Percentiles rank a stretch among this genome's conserved stretches.
Conservation (phyloP, 352 stramenopile genomes). For the Phytopythium ostracodes region DNA sequence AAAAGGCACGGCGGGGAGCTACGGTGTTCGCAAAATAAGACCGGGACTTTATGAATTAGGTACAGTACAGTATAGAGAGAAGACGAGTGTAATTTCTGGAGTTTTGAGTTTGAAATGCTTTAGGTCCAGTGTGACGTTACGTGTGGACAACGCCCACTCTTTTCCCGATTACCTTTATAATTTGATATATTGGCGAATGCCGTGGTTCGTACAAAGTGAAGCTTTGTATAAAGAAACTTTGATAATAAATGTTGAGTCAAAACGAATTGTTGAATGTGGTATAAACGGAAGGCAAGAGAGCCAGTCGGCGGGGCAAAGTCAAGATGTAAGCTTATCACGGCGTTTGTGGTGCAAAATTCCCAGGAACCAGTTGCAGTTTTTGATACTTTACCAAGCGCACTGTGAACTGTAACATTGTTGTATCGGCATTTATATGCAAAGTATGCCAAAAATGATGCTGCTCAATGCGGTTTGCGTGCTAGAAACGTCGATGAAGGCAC, state of each 20-base stretch:
- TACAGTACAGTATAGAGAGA: no score
- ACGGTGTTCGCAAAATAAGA: background rate
- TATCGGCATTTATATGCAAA: no score
- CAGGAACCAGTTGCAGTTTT: conserved; percentile 1
- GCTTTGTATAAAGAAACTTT: background rate
- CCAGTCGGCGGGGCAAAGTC: background rate
- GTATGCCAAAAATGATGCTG: no score
- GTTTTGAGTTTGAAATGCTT: background rate
- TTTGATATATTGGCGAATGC: background rate
- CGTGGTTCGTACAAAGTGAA: no score
- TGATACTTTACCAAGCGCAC: background rate
- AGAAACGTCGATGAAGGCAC: no score
- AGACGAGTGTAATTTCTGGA: background rate
- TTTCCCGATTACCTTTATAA: background rate
- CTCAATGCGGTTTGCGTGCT: no score
- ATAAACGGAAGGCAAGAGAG: background rate
- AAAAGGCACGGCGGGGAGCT: background rate
- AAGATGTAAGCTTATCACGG: background rate
- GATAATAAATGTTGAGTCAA: background rate
- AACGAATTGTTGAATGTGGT: background rate
- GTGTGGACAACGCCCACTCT: background rate
- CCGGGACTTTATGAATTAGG: background rate
- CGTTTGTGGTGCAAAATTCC: background rate
- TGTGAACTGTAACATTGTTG: no score
- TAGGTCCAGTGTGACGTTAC: background rate